phyloP scores from a whole-genome alignment of 352 stramenopile genomes.

The Globisporangium cylindrosporum region DNA sequence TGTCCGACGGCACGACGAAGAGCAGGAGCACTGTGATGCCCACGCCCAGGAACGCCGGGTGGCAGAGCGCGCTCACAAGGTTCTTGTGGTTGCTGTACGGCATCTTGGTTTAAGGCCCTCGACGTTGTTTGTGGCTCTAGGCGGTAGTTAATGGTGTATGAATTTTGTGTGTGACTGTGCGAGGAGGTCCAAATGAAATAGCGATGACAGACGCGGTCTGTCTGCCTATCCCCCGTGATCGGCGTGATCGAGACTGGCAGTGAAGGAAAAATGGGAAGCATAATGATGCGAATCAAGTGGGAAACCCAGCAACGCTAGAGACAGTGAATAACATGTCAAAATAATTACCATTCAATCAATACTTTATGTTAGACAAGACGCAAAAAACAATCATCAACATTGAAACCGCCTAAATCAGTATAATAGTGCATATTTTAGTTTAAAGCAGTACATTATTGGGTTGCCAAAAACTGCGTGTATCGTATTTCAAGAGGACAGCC shows the following conservation, averaged over 20 bases:
- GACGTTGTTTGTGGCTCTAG: no score
- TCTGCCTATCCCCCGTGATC: neutral
- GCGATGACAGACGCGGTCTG: no score
- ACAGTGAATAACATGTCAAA: neutral
- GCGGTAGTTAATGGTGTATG: no score
- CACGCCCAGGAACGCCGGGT: constrained; percentile 21
- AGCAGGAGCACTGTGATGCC: constrained; percentile 21
- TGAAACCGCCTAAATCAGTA: no score
- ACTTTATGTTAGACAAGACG: no score
- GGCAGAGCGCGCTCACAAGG: constrained; percentile 24
- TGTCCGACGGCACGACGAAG: constrained; percentile 20
- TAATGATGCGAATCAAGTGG: neutral
- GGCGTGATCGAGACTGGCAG: neutral
- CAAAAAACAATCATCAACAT: no score
- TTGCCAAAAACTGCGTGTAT: no score
- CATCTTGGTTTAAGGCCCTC: neutral
- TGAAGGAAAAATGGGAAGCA: neutral
- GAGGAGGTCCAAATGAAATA: no score
- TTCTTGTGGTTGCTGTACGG: constrained; percentile 4
- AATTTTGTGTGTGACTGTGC: neutral
- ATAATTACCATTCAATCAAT: no score
- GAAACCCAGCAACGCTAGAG: neutral
- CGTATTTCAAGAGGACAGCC: no score
- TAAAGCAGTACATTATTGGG: no score
- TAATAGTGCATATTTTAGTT: no score